A percentile compares a stretch with the other conserved stretches of the same genome.
phyloP scores from a whole-genome alignment of 164 flowering plant species.

The Liquidambar formosana region DNA sequence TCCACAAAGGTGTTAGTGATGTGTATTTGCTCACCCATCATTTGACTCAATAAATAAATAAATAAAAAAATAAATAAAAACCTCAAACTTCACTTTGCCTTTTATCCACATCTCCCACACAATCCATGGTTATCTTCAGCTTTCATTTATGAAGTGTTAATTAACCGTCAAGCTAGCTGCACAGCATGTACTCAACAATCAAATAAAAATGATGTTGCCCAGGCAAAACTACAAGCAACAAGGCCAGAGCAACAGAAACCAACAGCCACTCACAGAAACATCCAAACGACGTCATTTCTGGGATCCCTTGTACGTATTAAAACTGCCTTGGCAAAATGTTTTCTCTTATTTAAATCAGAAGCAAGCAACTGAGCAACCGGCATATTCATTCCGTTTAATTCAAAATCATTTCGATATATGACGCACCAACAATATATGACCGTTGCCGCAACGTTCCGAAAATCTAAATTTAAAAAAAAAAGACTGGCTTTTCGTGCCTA shows the following conservation, averaged over 20 bases:
- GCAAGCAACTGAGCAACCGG: not conserved
- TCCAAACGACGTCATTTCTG: no score
- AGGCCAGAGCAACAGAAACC: not conserved
- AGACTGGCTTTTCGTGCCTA: not conserved
- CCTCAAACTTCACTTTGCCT: no score
- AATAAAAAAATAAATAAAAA: no score
- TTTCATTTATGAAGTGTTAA: no score
- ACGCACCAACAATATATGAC: slow-evolving; percentile 24
- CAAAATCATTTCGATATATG: slow-evolving; percentile 10
- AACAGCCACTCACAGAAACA: not conserved
- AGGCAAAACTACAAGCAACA: not conserved
- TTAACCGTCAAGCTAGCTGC: no score
- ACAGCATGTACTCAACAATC: no score
- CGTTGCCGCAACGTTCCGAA: slow-evolving; percentile 40
- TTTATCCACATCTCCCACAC: no score
- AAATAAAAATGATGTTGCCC: not conserved
- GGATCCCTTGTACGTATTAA: no score
- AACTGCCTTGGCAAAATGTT: not conserved
- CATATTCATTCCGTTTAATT: not conserved
- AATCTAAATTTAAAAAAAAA: slow-evolving; percentile 10
- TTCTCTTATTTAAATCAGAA: not conserved
- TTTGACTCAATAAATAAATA: no score
- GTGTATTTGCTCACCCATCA: no score
- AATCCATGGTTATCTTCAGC: no score
- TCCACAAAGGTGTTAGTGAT: no score